Evolutionary conservation across 1,284 basidiomycete species (phyloP).

Genomic region (Ustilago xerochloae): DNA sequence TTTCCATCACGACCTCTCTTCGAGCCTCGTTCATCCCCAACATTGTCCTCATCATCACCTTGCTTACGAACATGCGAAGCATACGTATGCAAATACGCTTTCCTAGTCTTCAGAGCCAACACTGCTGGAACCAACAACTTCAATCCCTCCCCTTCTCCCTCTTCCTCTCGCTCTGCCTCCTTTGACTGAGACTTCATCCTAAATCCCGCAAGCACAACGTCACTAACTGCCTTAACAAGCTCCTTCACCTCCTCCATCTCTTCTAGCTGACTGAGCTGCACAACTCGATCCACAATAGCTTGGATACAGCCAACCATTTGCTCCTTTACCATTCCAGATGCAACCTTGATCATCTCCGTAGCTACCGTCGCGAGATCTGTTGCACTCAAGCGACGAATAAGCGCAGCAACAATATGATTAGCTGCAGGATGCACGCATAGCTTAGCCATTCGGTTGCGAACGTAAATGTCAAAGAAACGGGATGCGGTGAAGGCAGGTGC

Average conservation of each 20-base stretch:
- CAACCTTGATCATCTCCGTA: constrained; percentile 30
- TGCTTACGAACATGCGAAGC: constrained; percentile 19
- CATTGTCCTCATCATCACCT: constrained; percentile 5
- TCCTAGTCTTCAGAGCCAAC: constrained; percentile 42
- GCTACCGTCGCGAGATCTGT: constrained; percentile 1
- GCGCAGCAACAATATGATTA: constrained; percentile 59
- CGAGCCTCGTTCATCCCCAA: constrained; percentile 1
- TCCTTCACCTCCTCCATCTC: constrained; percentile 9
- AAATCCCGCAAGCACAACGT: constrained; percentile 27
- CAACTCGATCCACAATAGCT: constrained; percentile 29
- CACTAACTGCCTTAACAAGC: constrained; percentile 20
- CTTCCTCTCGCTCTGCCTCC: background rate
- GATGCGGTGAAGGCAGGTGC: constrained; percentile 19
- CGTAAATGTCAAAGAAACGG: constrained; percentile 57
- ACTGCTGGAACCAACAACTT: constrained; percentile 40
- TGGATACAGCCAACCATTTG: constrained; percentile 36
- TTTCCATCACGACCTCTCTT: constrained; percentile 34
- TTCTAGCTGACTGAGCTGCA: constrained; percentile 3
- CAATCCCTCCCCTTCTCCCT: constrained; percentile 8
- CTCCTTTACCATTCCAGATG: constrained; percentile 40
- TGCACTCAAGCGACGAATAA: constrained; percentile 28
- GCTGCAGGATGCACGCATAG: constrained; percentile 63
- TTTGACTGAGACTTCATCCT: constrained; percentile 12
- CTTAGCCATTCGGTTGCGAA: constrained; percentile 52
- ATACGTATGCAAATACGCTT: constrained; percentile 43